phyloP scores from a whole-genome alignment of 2,329 filamentous ascomycete species.

The Colletotrichum musicola region DNA sequence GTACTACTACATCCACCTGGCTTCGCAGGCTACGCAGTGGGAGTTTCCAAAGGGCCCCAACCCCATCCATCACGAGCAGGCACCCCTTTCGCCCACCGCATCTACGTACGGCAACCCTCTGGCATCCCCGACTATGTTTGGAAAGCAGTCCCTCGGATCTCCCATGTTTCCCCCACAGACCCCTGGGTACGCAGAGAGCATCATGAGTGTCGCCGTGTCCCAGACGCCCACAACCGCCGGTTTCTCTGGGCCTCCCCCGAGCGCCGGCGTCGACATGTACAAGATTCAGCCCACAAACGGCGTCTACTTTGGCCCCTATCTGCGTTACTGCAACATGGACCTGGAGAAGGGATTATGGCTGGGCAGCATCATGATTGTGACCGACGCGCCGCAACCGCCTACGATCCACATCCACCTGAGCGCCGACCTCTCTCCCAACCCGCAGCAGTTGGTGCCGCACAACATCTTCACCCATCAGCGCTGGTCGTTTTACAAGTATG shows the following conservation, averaged over 20 bases:
- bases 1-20: conserved; percentile 98
- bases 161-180: conserved; percentile 87
- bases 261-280: conserved; percentile 92
- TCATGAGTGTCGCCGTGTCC: conserved; percentile 82
- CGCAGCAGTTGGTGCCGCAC: conserved; percentile 84
- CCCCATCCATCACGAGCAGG: conserved; percentile 84
- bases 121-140: conserved; percentile 73
- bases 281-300: conserved; percentile 94
- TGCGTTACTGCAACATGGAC: conserved; percentile 98
- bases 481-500: conserved; percentile 97
- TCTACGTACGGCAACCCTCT: conserved; percentile 83
- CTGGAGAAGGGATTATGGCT: conserved; percentile 91
- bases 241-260: conserved; percentile 89
- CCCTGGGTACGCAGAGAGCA: conserved; percentile 86
- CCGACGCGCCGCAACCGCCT: conserved; percentile 90
- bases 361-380: conserved; percentile 93
- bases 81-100: conserved; percentile 84
- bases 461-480: conserved; percentile 90
- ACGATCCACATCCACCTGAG: conserved; percentile 97
- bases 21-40: conserved; percentile 97
- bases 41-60: conserved; percentile 98
- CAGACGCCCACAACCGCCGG: conserved; percentile 82
- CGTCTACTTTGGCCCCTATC: conserved; percentile 97
- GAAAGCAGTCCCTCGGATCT: conserved; percentile 78
- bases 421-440: conserved; percentile 91